phyloP scores from a whole-genome alignment of 2,329 filamentous ascomycete genomes.

The Neophaeococcomyces mojaviensis region DNA sequence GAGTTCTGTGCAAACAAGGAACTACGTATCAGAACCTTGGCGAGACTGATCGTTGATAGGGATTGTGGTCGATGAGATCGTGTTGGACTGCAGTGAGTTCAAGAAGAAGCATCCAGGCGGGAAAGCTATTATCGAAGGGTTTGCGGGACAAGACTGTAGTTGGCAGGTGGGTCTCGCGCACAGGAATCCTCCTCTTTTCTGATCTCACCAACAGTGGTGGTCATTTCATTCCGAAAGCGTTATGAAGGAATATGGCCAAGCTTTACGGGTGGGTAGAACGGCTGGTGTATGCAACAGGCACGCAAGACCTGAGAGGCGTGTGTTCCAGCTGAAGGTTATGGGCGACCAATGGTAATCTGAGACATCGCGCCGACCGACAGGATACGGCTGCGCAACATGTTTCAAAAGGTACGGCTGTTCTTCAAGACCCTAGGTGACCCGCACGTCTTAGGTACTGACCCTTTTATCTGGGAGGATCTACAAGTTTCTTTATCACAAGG shows the following conservation, averaged over 20 bases:
- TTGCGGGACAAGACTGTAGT: constrained; percentile 27
- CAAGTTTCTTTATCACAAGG: too few relatives aligned
- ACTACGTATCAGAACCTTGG: background rate
- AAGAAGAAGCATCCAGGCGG: constrained; percentile 26
- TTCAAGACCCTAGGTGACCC: too few relatives aligned
- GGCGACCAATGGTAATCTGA: constrained; percentile 10
- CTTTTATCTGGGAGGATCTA: too few relatives aligned
- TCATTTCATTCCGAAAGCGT: constrained; percentile 4
- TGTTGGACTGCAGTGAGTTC: constrained; percentile 27
- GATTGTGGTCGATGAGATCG: constrained; percentile 28
- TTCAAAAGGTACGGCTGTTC: too few relatives aligned
- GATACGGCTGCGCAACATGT: too few relatives aligned
- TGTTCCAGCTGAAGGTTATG: constrained; percentile 3
- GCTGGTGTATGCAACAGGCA: constrained; percentile 3
- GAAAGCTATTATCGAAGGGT: constrained; percentile 25
- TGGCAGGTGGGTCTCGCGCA: constrained; percentile 12
- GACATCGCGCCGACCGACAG: too few relatives aligned
- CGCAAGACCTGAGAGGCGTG: constrained; percentile 1
- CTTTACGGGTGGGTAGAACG: constrained; percentile 2
- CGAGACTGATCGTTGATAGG: constrained; percentile 6
- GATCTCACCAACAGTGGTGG: constrained; percentile 3
- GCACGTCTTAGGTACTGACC: too few relatives aligned
- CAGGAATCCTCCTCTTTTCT: too few relatives aligned
- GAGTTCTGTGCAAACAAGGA: background rate
- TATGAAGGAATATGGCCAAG: background rate